Percentiles rank a stretch among this genome's conserved stretches.
Evolutionary conservation across 2,329 filamentous ascomycete species (phyloP).

Genomic region (Neopestalotiopsis sp.): DNA sequence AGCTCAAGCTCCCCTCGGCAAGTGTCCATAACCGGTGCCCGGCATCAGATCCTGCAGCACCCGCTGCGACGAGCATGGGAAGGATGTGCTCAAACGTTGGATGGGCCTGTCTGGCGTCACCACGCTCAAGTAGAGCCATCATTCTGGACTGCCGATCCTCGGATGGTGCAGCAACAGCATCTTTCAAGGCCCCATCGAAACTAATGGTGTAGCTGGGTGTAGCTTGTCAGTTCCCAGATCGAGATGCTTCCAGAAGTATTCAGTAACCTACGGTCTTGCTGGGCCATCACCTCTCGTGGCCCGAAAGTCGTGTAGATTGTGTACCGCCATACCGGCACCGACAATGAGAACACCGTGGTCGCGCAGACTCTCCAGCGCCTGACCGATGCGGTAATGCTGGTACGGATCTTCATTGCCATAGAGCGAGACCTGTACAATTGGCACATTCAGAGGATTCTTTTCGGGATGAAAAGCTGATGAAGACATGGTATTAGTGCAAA

Average conservation of each 20-base stretch:
- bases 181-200: slow-evolving; percentile 64
- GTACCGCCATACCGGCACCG: slow-evolving; percentile 65
- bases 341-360: slow-evolving; percentile 63
- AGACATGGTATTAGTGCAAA: not conserved
- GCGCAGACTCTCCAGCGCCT: slow-evolving; percentile 57
- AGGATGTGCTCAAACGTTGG: slow-evolving; percentile 68
- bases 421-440: slow-evolving; percentile 64
- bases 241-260: not conserved
- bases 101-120: slow-evolving; percentile 65
- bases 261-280: slow-evolving; percentile 23
- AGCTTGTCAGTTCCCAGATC: not conserved
- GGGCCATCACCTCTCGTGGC: slow-evolving; percentile 21
- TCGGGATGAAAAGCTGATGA: slow-evolving; percentile 54
- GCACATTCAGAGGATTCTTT: slow-evolving; percentile 55
- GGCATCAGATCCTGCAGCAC: slow-evolving; percentile 50
- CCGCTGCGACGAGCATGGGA: slow-evolving; percentile 63
- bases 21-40: slow-evolving; percentile 27
- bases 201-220: slow-evolving; percentile 28
- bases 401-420: slow-evolving; percentile 58
- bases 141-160: slow-evolving; percentile 49
- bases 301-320: slow-evolving; percentile 48
- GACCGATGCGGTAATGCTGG: slow-evolving; percentile 60
- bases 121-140: slow-evolving; percentile 50
- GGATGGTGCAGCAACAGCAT: slow-evolving; percentile 49
- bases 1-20: slow-evolving; percentile 26